These are phyloP conservation scores for Ophiostoma pallidulum DNA, from an alignment of 2,329 filamentous ascomycete species.

Conservation along the genomic window DNA sequence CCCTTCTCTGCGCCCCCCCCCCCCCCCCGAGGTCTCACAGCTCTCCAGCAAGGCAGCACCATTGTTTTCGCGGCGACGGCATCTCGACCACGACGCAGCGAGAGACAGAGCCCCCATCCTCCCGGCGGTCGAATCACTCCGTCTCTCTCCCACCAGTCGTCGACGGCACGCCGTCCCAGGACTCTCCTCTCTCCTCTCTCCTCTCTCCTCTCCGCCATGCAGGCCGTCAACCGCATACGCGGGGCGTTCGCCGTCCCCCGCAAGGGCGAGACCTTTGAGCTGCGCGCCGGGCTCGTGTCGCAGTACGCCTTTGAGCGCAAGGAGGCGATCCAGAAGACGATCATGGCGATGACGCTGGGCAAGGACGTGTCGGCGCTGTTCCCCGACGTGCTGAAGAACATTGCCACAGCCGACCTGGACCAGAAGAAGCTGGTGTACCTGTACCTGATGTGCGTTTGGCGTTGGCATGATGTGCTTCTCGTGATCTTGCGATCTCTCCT, in stretches of 20 bases:
- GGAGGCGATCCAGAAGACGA: constrained; percentile 98
- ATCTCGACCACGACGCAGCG: too few relatives aligned
- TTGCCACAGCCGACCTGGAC: constrained; percentile 86
- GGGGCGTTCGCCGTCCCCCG: constrained; percentile 86
- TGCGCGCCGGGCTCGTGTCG: constrained; percentile 89
- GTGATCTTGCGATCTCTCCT: too few relatives aligned
- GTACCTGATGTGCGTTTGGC: constrained; percentile 80
- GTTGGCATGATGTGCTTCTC: too few relatives aligned
- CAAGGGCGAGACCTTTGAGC: constrained; percentile 97
- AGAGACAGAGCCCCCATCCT: too few relatives aligned
- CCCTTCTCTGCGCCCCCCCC: too few relatives aligned
- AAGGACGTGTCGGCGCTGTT: constrained; percentile 98
- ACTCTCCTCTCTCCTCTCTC: neutral
- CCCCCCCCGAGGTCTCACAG: too few relatives aligned
- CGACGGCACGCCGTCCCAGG: constrained; percentile 1
- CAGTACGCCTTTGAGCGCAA: constrained; percentile 99
- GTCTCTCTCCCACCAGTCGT: constrained; percentile 4
- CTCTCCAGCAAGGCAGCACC: too few relatives aligned
- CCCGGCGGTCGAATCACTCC: too few relatives aligned
- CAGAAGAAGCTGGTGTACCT: constrained; percentile 99
- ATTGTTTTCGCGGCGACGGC: too few relatives aligned
- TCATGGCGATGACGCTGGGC: constrained; percentile 99
- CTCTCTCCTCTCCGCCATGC: constrained; percentile 10
- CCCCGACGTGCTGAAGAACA: constrained; percentile 97
- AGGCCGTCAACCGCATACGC: constrained; percentile 86